Evolutionary conservation across 345 rosid genomes (phyloP), one percentile per base, ranked within the genome.

Genomic region (Excoecaria cochinchinensis): DNA sequence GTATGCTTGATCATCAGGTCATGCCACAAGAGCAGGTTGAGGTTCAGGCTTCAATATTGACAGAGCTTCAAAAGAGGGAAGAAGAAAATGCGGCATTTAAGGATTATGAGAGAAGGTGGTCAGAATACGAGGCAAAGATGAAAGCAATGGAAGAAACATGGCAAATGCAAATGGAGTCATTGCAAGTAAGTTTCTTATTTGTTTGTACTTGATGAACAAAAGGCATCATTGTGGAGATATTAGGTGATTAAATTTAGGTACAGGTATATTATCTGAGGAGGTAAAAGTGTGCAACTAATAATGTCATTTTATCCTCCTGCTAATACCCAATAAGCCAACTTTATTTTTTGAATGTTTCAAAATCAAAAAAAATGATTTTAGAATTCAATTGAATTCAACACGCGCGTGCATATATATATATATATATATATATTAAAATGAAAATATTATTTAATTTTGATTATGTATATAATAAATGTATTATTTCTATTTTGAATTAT

Each of bases 61-160:
- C 85, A 4, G 97, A 93, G 77, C 98, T 96, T 69, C 89, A 87
- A 69, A 88, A 77, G 74, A 86, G 90, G 83, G 98, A 93, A 78
- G 86, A 89, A 75, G 99, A 96, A 81, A 96, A 93, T 82, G 81
- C 75, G 75, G 87, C 91, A 10, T 69, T 96, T 78, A 84, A 84
- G 75, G 94, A 90, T 70, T 89, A 73, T 66, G 97, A 90, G 76
- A 85, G 84, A 62, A 89, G 84, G 80, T 92, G 97, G 97, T 85
- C 81, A 2, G 97, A 91, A 5, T 90, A 93, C 15, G 97, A 95
- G 86, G 80, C 81, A 50, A 95, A 86, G 83, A 90, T 95, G 97
- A 93, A 93, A 85, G 84, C 91, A 19, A 91, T 90, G 97, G 99
- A 95, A 85, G 98, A 93, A 75, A 86, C 86, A 79, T 96, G 98